phyloP scores from a whole-genome alignment of 2,329 filamentous ascomycete genomes.

The Tolypocladium tundrense region DNA sequence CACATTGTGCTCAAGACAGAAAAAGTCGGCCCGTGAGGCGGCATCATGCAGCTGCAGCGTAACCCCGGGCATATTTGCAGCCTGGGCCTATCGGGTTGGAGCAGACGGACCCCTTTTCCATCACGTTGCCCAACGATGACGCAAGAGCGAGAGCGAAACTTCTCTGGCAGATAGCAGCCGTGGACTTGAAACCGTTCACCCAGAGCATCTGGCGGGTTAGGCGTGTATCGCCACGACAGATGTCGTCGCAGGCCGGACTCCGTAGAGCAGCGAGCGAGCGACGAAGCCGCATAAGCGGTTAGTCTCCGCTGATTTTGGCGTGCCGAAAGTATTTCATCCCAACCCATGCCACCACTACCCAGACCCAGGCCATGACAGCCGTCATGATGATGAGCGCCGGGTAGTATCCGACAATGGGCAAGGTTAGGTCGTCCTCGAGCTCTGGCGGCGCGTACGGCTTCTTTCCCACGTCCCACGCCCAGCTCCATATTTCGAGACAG shows the following conservation, averaged over 20 bases:
- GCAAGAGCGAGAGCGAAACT: too few relatives aligned
- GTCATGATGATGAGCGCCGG: conserved; percentile 88
- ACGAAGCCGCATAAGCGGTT: conserved; percentile 5
- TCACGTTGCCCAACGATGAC: too few relatives aligned
- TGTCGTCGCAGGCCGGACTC: neutral
- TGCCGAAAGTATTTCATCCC: conserved; percentile 99
- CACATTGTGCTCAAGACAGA: neutral
- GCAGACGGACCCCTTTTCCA: neutral
- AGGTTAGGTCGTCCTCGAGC: conserved; percentile 84
- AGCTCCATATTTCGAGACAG: conserved; percentile 90
- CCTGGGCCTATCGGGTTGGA: neutral
- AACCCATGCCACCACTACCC: conserved; percentile 95
- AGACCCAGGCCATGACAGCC: conserved; percentile 96
- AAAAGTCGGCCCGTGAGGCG: neutral
- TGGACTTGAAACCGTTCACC: too few relatives aligned
- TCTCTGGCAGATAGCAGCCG: neutral
- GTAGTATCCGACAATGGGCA: conserved; percentile 96
- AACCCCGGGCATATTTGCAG: too few relatives aligned
- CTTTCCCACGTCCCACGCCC: conserved; percentile 97
- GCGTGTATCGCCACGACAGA: too few relatives aligned
- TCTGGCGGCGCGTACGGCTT: conserved; percentile 93
- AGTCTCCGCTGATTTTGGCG: conserved; percentile 72
- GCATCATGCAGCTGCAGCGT: neutral
- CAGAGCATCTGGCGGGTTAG: neutral
- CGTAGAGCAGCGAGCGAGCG: neutral